These are phyloP conservation scores for Gorgonomyces haynaldii DNA, from an alignment of 192 early-diverging fungal species.

Conservation along the genomic window DNA sequence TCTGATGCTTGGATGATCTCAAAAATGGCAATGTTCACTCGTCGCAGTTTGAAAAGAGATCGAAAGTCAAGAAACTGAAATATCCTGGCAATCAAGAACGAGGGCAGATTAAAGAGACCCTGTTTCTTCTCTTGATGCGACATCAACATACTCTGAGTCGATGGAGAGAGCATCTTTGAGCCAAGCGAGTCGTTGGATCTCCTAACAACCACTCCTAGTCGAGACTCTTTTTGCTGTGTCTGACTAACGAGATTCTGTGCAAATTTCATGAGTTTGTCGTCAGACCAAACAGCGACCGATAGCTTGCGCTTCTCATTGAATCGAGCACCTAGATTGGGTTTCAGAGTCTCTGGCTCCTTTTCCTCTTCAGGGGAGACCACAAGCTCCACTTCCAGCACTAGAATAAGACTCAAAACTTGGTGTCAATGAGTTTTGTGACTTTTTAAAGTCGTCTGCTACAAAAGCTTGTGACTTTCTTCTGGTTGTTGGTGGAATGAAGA, in stretches of 20 bases:
- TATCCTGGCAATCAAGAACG: constrained; percentile 21
- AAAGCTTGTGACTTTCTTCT: too few relatives aligned
- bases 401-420: constrained; percentile 1
- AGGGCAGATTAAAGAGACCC: constrained; percentile 4
- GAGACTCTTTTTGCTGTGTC: constrained; percentile 3
- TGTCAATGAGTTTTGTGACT: too few relatives aligned
- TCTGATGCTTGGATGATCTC: constrained; percentile 29
- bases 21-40: constrained; percentile 28
- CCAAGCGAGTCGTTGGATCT: background rate
- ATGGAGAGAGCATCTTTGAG: background rate
- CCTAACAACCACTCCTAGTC: background rate
- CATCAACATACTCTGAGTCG: background rate
- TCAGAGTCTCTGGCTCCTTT: constrained; percentile 7
- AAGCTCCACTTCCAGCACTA: background rate
- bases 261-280: constrained; percentile 53
- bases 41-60: constrained; percentile 27
- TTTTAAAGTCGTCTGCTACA: too few relatives aligned
- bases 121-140: constrained; percentile 1
- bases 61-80: constrained; percentile 36
- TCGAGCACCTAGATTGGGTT: constrained; percentile 8
- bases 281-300: constrained; percentile 71
- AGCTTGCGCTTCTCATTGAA: constrained; percentile 35
- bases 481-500: too few relatives aligned
- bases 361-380: constrained; percentile 11
- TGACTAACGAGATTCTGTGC: constrained; percentile 34